Conservation (phyloP, 768 basidiomycete species). For the Fibroporia radiculosa region DNA sequence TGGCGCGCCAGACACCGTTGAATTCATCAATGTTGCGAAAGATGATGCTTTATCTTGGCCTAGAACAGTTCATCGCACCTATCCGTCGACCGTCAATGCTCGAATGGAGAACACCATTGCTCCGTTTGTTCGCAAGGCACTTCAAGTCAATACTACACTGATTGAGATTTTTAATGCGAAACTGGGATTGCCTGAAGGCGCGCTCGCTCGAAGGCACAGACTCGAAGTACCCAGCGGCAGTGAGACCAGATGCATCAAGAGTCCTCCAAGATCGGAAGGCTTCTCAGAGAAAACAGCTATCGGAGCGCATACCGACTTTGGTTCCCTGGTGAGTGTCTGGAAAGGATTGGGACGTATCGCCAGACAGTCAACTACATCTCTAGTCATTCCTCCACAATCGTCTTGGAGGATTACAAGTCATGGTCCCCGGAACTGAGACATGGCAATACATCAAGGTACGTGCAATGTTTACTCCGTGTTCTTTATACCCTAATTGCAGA, state of each 20-base stretch:
- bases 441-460: slow-evolving; percentile 64
- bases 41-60: slow-evolving; percentile 31
- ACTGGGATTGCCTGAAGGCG: slow-evolving; percentile 26
- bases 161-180: slow-evolving; percentile 24
- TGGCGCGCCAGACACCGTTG: slow-evolving; percentile 24
- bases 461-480: neutral
- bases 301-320: slow-evolving; percentile 30
- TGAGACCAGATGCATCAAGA: slow-evolving; percentile 27
- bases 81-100: slow-evolving; percentile 23
- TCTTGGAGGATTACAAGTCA: slow-evolving; percentile 63
- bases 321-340: slow-evolving; percentile 24
- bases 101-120: slow-evolving; percentile 22
- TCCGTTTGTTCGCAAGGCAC: slow-evolving; percentile 23
- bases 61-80: slow-evolving; percentile 22
- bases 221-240: slow-evolving; percentile 21
- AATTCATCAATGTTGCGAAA: slow-evolving; percentile 30
- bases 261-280: slow-evolving; percentile 17
- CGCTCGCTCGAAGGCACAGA: slow-evolving; percentile 20
- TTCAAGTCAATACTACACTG: slow-evolving; percentile 23
- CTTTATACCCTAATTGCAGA: neutral
- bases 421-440: slow-evolving; percentile 48
- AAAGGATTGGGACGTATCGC: slow-evolving; percentile 25
- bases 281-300: slow-evolving; percentile 19
- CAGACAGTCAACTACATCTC: slow-evolving; percentile 24
- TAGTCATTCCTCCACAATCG: slow-evolving; percentile 65